These are phyloP conservation scores for Penicillium sp. DNA, from an alignment of 2,329 filamentous ascomycete species.

Conservation along the genomic window DNA sequence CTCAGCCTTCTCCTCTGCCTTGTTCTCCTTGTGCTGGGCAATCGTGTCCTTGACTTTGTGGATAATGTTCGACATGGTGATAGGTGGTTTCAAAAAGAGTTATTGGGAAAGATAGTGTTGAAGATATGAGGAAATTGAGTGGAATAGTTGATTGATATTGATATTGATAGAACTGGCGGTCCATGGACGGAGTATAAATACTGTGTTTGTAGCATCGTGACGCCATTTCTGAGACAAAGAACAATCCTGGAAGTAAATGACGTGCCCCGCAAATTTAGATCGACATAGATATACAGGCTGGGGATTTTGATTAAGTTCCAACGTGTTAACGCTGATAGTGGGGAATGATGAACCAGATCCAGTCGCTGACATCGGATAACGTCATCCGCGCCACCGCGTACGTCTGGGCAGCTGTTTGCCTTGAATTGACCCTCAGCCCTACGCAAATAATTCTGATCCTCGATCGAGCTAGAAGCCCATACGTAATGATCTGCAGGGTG, in stretches of 20 bases:
- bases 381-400: slow-evolving; percentile 1
- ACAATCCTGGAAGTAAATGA: background rate
- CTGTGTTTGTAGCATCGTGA: background rate
- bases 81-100: background rate
- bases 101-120: background rate
- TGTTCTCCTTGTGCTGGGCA: slow-evolving; percentile 13
- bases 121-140: background rate
- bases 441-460: background rate
- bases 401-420: background rate
- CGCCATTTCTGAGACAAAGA: background rate
- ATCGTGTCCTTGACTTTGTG: slow-evolving; percentile 22
- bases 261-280: background rate
- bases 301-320: background rate
- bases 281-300: background rate
- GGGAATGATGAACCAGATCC: background rate
- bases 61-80: slow-evolving; percentile 19
- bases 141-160: background rate
- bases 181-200: background rate
- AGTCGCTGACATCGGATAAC: slow-evolving; percentile 1
- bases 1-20: background rate
- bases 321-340: background rate
- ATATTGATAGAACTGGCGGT: background rate
- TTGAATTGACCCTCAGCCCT: background rate
- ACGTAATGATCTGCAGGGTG: background rate
- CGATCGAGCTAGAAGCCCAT: background rate